Evolutionary conservation across 371 early-diverging fungal species (phyloP), one percentile per base, ranked within the genome.

Genomic region (Saksenaea oblongispora): DNA sequence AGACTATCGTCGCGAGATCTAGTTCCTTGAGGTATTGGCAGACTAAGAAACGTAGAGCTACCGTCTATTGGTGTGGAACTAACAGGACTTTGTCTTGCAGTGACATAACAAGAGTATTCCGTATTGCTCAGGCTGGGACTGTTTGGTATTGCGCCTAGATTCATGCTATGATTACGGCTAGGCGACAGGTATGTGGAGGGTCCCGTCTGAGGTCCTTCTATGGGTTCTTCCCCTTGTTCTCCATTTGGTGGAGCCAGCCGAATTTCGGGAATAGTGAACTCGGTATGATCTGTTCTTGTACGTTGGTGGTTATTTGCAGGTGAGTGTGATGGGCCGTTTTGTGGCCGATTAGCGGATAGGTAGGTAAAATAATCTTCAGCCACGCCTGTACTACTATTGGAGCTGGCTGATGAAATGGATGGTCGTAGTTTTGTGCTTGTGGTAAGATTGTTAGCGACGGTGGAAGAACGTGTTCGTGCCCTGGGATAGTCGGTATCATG

Each of bases 291-390:
- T 11, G 47, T 34, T 27, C 14, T 22, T n/a, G 18, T 14, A 9
- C 9, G 37, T 13, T 39, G 53, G 14, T 51, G 51, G 22, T 57
- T 22, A 56, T 42, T 5, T 56, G 51, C 56, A 26, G 54, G 54
- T 26, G 58, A 7, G 34, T 28, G 55, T 26, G 54, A 27, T 15
- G 64, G 67, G 11, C 22, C 44, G 7, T 58, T 26, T 18, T 56
- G 66, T 8, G 62, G 63, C 36, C 69, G 64, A 3, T 75, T 69
- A 15, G 69, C 39, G 15, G 76, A 72, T 9, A 76, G 62, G 44
- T 72, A 79, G 1, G 80, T 71, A 53, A 79, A 79, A 36, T 79
- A 79, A 36, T 79, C 80, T 54, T 72, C 72, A 11, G 66, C 74
- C 4, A 63, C 31, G 3, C 70, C 65, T 2, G 69, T 69, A 28